A percentile compares a stretch with the other conserved stretches of the same genome.
phyloP scores from a whole-genome alignment of 2,329 filamentous ascomycete species.

The Pseudogymnoascus destructans region DNA sequence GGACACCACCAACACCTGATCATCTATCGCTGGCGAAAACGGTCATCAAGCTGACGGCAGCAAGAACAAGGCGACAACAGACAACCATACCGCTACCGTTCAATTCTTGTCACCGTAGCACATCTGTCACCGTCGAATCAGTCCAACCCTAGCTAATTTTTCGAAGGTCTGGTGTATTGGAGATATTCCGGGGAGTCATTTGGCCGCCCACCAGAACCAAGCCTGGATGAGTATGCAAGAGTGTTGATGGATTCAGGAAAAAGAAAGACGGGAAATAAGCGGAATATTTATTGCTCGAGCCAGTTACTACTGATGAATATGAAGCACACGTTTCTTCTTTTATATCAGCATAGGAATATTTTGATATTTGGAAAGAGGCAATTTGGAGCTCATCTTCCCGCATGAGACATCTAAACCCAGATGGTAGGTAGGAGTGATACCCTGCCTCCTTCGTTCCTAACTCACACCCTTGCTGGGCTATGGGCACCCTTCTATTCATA shows the following conservation, averaged over 20 bases:
- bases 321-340: background rate
- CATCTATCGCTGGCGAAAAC: too few species aligned
- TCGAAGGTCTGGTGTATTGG: background rate
- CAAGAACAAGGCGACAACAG: background rate
- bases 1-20: too few species aligned
- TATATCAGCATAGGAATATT: background rate
- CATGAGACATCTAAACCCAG: background rate
- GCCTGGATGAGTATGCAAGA: background rate
- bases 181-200: background rate
- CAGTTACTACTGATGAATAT: background rate
- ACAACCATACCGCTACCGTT: background rate
- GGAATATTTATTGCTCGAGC: background rate
- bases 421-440: background rate
- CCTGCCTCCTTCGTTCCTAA: background rate
- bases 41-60: too few species aligned
- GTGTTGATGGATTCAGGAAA: background rate
- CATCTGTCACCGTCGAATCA: background rate
- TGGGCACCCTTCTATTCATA: background rate
- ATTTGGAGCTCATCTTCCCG: background rate
- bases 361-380: background rate
- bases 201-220: background rate
- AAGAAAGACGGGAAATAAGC: background rate
- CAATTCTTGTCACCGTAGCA: background rate
- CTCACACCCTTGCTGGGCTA: background rate
- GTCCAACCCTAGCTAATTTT: background rate